Percentiles rank a stretch among this genome's conserved stretches.
Conservation (phyloP, 1,284 basidiomycete species). For the Boletus hoseneyae region DNA sequence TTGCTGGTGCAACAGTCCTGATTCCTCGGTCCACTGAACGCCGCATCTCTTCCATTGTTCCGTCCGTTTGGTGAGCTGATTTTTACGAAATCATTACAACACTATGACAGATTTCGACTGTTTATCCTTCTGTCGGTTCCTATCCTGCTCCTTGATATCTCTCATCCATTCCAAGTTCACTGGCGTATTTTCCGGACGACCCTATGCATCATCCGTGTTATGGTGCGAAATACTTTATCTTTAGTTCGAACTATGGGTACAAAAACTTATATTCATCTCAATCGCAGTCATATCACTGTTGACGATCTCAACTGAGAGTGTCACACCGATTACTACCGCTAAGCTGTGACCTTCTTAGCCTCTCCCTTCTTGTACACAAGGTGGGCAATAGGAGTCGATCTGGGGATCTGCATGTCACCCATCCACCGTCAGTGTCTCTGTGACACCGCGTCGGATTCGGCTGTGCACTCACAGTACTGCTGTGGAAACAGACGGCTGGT, state of each 20-base stretch:
- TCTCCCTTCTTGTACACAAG: slow-evolving; percentile 30
- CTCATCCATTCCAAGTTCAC: slow-evolving; percentile 3
- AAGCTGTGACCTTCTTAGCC: slow-evolving; percentile 2
- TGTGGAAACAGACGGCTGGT: slow-evolving; percentile 67
- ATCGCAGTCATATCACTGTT: slow-evolving; percentile 12
- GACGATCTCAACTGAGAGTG: slow-evolving; percentile 25
- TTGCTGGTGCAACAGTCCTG: slow-evolving; percentile 11
- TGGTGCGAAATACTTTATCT: neutral
- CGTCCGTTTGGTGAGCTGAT: slow-evolving; percentile 22
- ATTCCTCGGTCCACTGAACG: slow-evolving; percentile 10
- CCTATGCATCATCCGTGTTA: slow-evolving; percentile 2
- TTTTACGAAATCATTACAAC: slow-evolving; percentile 35
- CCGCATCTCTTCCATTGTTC: slow-evolving; percentile 19
- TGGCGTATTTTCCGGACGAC: neutral
- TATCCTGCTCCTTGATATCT: slow-evolving; percentile 6
- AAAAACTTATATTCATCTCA: slow-evolving; percentile 11
- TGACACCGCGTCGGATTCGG: slow-evolving; percentile 5
- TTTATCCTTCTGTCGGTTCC: slow-evolving; percentile 12
- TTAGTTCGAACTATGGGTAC: slow-evolving; percentile 1
- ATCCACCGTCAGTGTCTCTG: slow-evolving; percentile 10
- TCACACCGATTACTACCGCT: slow-evolving; percentile 7
- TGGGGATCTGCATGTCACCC: slow-evolving; percentile 37
- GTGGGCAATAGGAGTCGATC: slow-evolving; percentile 43
- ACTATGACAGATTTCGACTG: slow-evolving; percentile 22
- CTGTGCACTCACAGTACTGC: slow-evolving; percentile 46